These are phyloP conservation scores for Fusarium clavum DNA, from an alignment of 2,329 filamentous ascomycete species.

Conservation along the genomic window DNA sequence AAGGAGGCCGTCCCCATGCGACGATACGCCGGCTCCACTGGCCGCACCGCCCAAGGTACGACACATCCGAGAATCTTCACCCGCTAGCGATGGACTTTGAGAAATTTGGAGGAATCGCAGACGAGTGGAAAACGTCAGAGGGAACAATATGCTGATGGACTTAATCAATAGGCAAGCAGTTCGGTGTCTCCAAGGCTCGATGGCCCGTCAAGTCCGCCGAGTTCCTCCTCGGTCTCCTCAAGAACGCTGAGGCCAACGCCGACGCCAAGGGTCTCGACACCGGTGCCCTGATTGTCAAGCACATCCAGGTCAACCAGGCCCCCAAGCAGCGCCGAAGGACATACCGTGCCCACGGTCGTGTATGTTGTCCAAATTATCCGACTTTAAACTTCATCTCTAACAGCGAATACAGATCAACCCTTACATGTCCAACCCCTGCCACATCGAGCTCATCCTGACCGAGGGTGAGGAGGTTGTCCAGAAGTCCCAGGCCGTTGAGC, in stretches of 20 bases:
- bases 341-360: conserved; percentile 99
- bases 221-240: conserved; percentile 96
- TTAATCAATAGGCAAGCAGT: conserved; percentile 85
- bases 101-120: conserved; percentile 16
- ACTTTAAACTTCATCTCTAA: conserved; percentile 16
- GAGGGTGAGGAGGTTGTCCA: conserved; percentile 96
- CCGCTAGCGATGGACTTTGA: conserved; percentile 16
- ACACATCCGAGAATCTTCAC: conserved; percentile 45
- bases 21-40: conserved; percentile 95
- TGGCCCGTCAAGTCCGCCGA: conserved; percentile 99
- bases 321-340: conserved; percentile 99
- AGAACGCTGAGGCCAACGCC: conserved; percentile 97
- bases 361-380: conserved; percentile 67
- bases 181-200: conserved; percentile 96
- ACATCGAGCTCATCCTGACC: conserved; percentile 99
- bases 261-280: conserved; percentile 98
- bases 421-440: conserved; percentile 99
- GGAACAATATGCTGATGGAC: conserved; percentile 45
- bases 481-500: conserved; percentile 88
- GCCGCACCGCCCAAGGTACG: conserved; percentile 98
- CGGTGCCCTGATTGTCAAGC: conserved; percentile 97
- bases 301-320: conserved; percentile 99
- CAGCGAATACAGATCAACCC: conserved; percentile 88
- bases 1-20: conserved; percentile 98
- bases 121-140: conserved; percentile 10